These are phyloP conservation scores for Akanthomyces muscarius DNA, from an alignment of 2,329 filamentous ascomycete genomes.

Conservation along the genomic window DNA sequence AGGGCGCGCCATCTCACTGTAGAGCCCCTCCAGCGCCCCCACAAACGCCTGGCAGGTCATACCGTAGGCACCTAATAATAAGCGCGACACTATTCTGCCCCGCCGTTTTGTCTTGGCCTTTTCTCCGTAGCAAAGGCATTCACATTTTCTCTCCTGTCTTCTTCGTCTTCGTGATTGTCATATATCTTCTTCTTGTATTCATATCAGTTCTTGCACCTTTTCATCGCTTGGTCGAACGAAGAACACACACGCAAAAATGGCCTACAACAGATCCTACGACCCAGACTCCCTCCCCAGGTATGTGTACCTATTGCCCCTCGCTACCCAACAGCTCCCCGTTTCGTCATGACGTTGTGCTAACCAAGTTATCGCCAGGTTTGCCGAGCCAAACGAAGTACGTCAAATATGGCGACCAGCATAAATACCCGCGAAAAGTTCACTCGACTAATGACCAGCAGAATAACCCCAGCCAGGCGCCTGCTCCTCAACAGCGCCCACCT, in stretches of 20 bases:
- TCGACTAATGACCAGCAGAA: conserved; percentile 28
- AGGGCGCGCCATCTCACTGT: background rate
- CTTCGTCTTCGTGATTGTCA: background rate
- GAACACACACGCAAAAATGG: conserved; percentile 55
- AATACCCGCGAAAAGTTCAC: background rate
- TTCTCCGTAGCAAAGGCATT: background rate
- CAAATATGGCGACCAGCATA: conserved; percentile 3
- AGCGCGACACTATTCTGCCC: background rate
- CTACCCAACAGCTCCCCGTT: background rate
- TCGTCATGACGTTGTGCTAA: conserved; percentile 13
- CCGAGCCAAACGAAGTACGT: conserved; percentile 67
- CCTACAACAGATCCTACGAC: conserved; percentile 90
- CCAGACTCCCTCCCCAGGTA: conserved; percentile 92
- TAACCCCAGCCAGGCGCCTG: conserved; percentile 28
- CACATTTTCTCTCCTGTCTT: background rate
- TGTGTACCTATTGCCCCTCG: conserved; percentile 38
- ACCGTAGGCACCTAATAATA: background rate
- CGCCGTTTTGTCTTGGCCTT: conserved; percentile 7
- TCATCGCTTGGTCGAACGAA: background rate
- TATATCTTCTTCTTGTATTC: conserved; percentile 1
- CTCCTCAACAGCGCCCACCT: background rate
- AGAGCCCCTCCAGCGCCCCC: background rate
- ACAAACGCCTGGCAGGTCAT: background rate
- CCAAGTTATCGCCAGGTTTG: conserved; percentile 50
- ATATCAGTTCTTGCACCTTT: background rate